phyloP scores from a whole-genome alignment of 202 grass and related monocot genomes.

The Eragrostis tef region DNA sequence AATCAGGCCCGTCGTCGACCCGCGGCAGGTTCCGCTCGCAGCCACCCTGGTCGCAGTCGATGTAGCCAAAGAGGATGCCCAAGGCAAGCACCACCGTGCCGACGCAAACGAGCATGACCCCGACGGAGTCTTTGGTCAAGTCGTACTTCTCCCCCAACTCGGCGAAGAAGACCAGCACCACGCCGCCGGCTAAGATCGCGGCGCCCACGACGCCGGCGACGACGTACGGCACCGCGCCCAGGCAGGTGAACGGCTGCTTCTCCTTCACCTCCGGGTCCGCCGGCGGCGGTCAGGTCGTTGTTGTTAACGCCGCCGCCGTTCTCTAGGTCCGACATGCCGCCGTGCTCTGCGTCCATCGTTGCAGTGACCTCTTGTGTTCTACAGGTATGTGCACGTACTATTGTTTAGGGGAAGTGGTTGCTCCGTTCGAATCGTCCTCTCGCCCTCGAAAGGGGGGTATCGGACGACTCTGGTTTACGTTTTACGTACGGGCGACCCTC shows the following conservation, averaged over 20 bases:
- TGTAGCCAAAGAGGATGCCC: background rate
- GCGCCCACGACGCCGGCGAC: background rate
- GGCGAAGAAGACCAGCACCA: background rate
- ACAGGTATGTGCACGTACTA: no score
- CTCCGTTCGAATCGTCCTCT: no score
- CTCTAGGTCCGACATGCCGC: background rate
- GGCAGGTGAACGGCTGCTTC: conserved; percentile 2
- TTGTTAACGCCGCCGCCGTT: background rate
- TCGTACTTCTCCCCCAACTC: background rate
- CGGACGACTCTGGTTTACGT: no score
- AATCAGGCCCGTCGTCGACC: no score
- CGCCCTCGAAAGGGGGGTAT: no score
- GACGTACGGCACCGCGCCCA: background rate
- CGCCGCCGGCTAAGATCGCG: background rate
- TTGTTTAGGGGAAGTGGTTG: no score
- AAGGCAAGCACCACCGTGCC: background rate
- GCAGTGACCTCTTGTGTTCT: background rate
- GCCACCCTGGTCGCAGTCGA: background rate
- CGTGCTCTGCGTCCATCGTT: background rate
- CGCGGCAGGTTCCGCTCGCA: background rate
- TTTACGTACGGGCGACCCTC: no score
- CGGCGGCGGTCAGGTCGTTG: background rate
- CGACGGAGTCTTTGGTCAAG: background rate
- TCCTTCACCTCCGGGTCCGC: background rate
- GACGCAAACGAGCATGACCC: background rate